Evolutionary conservation across 1,284 basidiomycete species (phyloP), one percentile per base, ranked within the genome.

Genomic region (Inonotus obliquus): DNA sequence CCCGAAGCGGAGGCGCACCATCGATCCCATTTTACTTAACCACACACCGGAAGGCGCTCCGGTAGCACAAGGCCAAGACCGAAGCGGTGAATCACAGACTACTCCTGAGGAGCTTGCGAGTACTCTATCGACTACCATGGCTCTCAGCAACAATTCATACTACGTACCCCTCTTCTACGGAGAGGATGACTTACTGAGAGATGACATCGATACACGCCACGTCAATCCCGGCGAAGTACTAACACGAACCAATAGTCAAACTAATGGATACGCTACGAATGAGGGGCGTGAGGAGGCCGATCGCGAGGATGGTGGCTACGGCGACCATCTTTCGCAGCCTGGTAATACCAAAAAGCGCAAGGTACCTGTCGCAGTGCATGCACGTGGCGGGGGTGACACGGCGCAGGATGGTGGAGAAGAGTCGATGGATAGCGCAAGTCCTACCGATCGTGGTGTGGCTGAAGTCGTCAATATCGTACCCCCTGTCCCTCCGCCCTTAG

Each of bases 321-420:
- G 78, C 38, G 86, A 89, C 71, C 86, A 86, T 68, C 72, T 85
- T 41, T 83, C 81, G 65, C 87, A 89, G 65, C 87, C 84, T 6
- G 87, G 86, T n/a, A 92, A 92, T 69, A 87, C 88, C 49, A 92
- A 92, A 81, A 92, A 92, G 76, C 79, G 89, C 56, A 92, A 92
- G 70, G 90, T 92, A 11, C 89, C 90, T 2, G 76, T 78, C 37
- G 66, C 67, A n/a, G 45, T 65, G 47, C 60, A 61, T 54, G 35
- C 49, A 14, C 63, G 57, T 23, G 47, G 51, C 2, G 62, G 47
- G 19, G 65, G 63, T 37, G 53, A 52, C 27, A 27, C 39, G 35
- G 27, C 29, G 29, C 49, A 48, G 17, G 55, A 38, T 10, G 75
- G 73, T 21, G 78, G 74, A 55, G 77, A 78, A 63, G 78, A 78